A percentile compares a stretch with the other conserved stretches of the same genome.
Evolutionary conservation across 495 filamentous ascomycete genomes (phyloP).

Genomic region (Jackrogersella minutella): DNA sequence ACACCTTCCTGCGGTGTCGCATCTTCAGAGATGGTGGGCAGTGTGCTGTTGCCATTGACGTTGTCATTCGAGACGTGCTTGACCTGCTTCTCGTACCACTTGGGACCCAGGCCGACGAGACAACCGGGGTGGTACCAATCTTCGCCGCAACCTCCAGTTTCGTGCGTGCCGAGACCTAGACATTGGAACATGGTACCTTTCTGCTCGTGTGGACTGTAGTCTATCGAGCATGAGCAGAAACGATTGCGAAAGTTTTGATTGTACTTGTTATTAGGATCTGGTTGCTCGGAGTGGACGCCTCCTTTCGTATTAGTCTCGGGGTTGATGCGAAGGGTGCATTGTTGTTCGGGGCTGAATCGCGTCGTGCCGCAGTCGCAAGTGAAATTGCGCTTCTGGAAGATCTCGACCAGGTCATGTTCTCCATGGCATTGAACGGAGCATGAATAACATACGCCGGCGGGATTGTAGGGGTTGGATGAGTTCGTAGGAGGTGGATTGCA

Average conservation of each 20-base stretch:
- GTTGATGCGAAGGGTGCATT: constrained; percentile 81
- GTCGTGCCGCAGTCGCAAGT: constrained; percentile 97
- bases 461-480: constrained; percentile 66
- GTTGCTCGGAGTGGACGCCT: constrained; percentile 74
- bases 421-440: constrained; percentile 97
- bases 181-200: constrained; percentile 99
- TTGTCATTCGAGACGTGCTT: constrained; percentile 41
- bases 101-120: constrained; percentile 75
- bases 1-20: constrained; percentile 19
- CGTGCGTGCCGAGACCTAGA: constrained; percentile 79
- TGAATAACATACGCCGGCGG: constrained; percentile 92
- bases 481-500: constrained; percentile 82
- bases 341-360: constrained; percentile 70
- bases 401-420: constrained; percentile 92
- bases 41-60: constrained; percentile 25
- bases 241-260: constrained; percentile 93
- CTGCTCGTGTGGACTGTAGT: constrained; percentile 85
- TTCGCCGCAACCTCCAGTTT: constrained; percentile 90
- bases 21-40: constrained; percentile 54
- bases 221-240: constrained; percentile 88
- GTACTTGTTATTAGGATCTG: constrained; percentile 80
- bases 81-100: constrained; percentile 64
- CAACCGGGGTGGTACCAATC: constrained; percentile 99
- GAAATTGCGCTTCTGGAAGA: constrained; percentile 94
- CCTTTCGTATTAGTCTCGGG: constrained; percentile 76